Base-by-base conservation (phyloP, 257 asterid genomes). In the Apocynum venetum region DNA sequence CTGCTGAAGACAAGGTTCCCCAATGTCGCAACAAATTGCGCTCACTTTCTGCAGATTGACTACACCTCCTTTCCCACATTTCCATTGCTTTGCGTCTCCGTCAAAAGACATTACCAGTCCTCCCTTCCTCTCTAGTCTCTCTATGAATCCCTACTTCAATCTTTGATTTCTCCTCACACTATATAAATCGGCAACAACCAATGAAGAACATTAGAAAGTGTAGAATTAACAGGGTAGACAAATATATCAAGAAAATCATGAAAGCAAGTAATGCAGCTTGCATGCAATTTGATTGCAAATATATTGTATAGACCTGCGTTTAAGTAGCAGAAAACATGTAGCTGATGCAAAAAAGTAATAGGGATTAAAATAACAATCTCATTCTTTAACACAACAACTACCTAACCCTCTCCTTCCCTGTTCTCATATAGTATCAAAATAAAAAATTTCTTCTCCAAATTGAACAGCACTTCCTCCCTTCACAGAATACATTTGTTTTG, bases 1-100 rank as follows among this genome's bases (percentile, higher is more conserved):
- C 57, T 90, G 98, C 82, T 89, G 90, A 84, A 94, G 94, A 82
- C 98, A 95, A 78, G 98, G 98, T 79, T 95, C 98, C 84, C 98
- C 96, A 83, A 95, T 90, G 82, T 92, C 97, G 72, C 97, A 94
- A 81, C 91, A 96, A 80, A 95, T 88, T 44, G 98, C 88, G 85
- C 96, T 88, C 85, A 94, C 92, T 82, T 82, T 90, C 78, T 90
- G 98, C 74, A 94, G 83, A 88, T 86, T 90, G 84, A 89, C 89
- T 13, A 93, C 59, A 77, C 93, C 89, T 71, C 89, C 92, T 69
- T 84, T 91, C 73, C 87, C 98, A 79, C 98, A 95, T 88, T 87
- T 95, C 97, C 98, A 94, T 89, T 81, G 96, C 89, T 85, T 90
- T 70, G 78, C 87, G 76, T 80, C 88, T 65, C 87, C 86, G 88